A percentile compares a stretch with the other conserved stretches of the same genome.
Evolutionary conservation across 2,329 filamentous ascomycete genomes (phyloP).

Genomic region (Sphaerulina populicola): DNA sequence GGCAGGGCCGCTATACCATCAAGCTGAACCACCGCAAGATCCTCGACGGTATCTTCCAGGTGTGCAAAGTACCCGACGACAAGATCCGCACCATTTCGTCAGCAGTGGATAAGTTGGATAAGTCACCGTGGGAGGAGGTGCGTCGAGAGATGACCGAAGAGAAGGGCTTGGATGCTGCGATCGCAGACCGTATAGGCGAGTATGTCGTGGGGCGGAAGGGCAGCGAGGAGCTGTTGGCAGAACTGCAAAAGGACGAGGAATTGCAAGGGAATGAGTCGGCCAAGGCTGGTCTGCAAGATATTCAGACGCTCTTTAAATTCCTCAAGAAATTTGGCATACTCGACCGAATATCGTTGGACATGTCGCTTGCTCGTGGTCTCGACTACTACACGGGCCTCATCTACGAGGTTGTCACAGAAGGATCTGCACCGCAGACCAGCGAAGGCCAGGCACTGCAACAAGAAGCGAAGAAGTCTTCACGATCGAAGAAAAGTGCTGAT

Average conservation of each 20-base stretch:
- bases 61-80: conserved; percentile 77
- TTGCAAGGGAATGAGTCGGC: conserved; percentile 65
- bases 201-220: conserved; percentile 73
- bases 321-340: conserved; percentile 67
- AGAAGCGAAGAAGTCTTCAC: conserved; percentile 45
- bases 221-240: conserved; percentile 62
- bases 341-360: conserved; percentile 74
- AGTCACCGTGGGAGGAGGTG: conserved; percentile 78
- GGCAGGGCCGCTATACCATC: conserved; percentile 68
- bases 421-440: conserved; percentile 52
- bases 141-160: conserved; percentile 88
- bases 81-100: conserved; percentile 85
- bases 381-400: conserved; percentile 90
- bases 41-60: conserved; percentile 82
- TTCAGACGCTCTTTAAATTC: conserved; percentile 73
- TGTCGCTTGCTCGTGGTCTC: conserved; percentile 81
- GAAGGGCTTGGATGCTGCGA: conserved; percentile 66
- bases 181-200: conserved; percentile 80
- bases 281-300: conserved; percentile 71
- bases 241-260: conserved; percentile 58
- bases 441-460: conserved; percentile 41
- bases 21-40: conserved; percentile 95
- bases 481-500: conserved; percentile 34
- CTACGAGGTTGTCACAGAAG: conserved; percentile 80
- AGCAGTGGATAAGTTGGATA: conserved; percentile 93